A percentile compares a stretch with the other conserved stretches of the same genome.
Conservation (phyloP, 345 rosid species). For the Zanthoxylum bungeanum region DNA sequence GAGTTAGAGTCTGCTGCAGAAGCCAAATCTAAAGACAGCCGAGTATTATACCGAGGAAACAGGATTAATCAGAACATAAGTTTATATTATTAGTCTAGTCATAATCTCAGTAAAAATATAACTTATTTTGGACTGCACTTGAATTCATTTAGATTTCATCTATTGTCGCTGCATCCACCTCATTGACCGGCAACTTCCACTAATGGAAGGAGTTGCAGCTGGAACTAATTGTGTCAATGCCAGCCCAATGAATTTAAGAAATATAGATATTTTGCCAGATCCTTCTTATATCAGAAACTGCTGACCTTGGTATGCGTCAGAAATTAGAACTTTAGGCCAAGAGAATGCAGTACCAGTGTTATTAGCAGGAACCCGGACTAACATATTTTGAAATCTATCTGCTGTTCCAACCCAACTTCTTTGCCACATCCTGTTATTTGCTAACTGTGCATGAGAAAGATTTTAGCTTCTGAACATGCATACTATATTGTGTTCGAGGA, state of each 20-base stretch:
- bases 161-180: not conserved
- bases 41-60: not conserved
- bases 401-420: too few species aligned
- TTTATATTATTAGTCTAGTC: not conserved
- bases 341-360: too few species aligned
- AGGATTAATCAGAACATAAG: slow-evolving; percentile 8
- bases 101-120: not conserved
- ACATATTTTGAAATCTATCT: too few species aligned
- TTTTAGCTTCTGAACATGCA: too few species aligned
- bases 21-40: not conserved
- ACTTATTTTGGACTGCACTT: not conserved
- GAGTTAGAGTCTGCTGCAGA: slow-evolving; percentile 29
- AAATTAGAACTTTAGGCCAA: too few species aligned
- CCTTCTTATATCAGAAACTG: not conserved
- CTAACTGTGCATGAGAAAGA: too few species aligned
- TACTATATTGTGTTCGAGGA: too few species aligned
- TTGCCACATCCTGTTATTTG: too few species aligned
- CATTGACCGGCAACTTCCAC: not conserved
- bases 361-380: too few species aligned
- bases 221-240: not conserved
- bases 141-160: not conserved
- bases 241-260: not conserved
- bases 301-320: too few species aligned
- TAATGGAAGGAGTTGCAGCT: not conserved
- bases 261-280: not conserved